Conservation (phyloP, 2,329 filamentous ascomycete species). For the Cladosporium colombiae region DNA sequence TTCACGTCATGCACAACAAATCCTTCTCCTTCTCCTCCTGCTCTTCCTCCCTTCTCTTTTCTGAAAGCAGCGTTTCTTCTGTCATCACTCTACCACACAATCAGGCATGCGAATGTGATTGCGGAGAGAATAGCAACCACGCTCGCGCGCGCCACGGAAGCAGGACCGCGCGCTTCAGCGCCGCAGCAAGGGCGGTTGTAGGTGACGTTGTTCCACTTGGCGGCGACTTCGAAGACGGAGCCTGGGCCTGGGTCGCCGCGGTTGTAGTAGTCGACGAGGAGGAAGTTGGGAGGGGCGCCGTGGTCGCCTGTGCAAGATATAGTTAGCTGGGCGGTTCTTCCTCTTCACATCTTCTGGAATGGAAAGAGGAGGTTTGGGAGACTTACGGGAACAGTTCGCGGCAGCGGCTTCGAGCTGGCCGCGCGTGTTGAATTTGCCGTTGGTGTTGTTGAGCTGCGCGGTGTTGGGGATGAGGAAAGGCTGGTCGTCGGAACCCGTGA, state of each 20-base stretch:
- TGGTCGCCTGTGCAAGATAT: slow-evolving; percentile 2
- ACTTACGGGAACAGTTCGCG: slow-evolving; percentile 11
- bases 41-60: not conserved
- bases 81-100: slow-evolving; percentile 1
- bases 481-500: slow-evolving; percentile 42
- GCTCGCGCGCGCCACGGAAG: slow-evolving; percentile 8
- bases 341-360: not conserved
- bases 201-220: slow-evolving; percentile 69
- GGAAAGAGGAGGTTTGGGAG: not conserved
- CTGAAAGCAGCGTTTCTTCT: not conserved
- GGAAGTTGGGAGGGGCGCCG: slow-evolving; percentile 64
- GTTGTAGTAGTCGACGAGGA: slow-evolving; percentile 87
- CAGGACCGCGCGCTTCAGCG: not conserved
- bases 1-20: not conserved
- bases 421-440: slow-evolving; percentile 59
- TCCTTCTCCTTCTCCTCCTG: not conserved
- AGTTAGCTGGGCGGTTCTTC: not conserved
- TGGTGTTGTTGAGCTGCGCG: slow-evolving; percentile 69
- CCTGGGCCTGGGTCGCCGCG: slow-evolving; percentile 62
- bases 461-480: slow-evolving; percentile 71
- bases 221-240: slow-evolving; percentile 75
- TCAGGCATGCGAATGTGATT: not conserved
- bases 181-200: slow-evolving; percentile 65
- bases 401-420: slow-evolving; percentile 62
- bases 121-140: not conserved